Evolutionary conservation across 805 yeast species (phyloP), one percentile per base, ranked within the genome.

Genomic region (Saturnispora galanensis): DNA sequence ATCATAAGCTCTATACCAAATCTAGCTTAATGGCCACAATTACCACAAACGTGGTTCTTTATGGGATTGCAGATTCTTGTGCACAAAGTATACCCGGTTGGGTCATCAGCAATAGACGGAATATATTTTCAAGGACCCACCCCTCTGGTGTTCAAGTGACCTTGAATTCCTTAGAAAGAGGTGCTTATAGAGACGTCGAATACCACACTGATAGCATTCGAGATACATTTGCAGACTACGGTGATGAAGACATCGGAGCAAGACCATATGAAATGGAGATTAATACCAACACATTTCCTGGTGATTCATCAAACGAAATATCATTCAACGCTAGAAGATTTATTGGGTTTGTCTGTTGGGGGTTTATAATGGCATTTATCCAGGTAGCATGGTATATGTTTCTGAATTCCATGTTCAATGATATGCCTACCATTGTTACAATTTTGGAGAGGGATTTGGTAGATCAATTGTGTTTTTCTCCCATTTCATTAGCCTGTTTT

Each of bases 301-400:
- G 31, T 13, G 29, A 26, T 12, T 10, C 7, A 18, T 13, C 12
- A 5, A 15, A 18, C 13, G 29, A 32, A 8, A 46, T 52, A 12
- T 49, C 41, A 28, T 90, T 83, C 62, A 75, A 76, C 46, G 83
- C 83, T 56, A 69, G 74, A 43, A 71, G 96, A 50, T 74, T 87
- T 58, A 71, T 79, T 0, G 84, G 93, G 7, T 89, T 88, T 57
- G 78, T 85, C 68, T 64, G 75, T 36, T 89, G 97, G 96, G 97
- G 97, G 1, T 76, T 84, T 45, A 56, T 81, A 7, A 74, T 87
- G 66, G 82, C 96, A 0, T 82, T 85, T 56, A 75, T 79, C 39
- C 97, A 88, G 63, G 83, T 84, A 42, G 81, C 80, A 40, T 90
- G 98, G 98, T 89, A 90, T 57, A 73, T 76, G 54, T 76, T 89